Conservation (phyloP, 768 basidiomycete species). For the Cubamyces sp. region DNA sequence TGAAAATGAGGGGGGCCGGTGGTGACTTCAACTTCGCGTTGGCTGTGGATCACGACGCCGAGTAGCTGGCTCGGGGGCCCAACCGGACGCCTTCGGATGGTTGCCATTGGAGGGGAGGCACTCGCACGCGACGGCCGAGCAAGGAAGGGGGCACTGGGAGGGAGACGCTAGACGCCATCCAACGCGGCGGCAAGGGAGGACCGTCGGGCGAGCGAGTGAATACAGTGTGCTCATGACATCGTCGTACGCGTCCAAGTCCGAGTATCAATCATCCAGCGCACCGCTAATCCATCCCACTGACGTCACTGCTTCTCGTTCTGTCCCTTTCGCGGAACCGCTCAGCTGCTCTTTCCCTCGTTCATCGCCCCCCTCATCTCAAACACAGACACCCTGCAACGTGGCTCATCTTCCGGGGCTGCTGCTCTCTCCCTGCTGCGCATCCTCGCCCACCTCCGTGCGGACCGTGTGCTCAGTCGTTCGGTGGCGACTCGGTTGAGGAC, state of each 20-base stretch:
- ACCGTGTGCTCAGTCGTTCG: neutral
- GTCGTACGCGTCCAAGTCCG: neutral
- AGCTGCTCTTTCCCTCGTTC: neutral
- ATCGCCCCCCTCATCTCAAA: neutral
- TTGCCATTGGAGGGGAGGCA: neutral
- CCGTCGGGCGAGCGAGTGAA: constrained; percentile 1
- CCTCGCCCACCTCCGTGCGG: neutral
- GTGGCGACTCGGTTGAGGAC: neutral
- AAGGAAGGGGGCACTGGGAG: neutral
- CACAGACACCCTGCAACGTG: constrained; percentile 17
- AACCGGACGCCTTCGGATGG: neutral
- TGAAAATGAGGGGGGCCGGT: constrained; percentile 16
- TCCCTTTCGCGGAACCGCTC: neutral
- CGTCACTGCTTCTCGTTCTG: constrained; percentile 11
- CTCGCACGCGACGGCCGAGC: neutral
- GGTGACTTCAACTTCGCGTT: constrained; percentile 3
- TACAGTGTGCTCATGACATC: constrained; percentile 5
- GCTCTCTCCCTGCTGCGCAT: neutral
- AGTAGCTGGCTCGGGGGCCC: constrained; percentile 5
- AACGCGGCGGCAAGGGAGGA: neutral
- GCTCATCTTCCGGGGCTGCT: constrained; percentile 7
- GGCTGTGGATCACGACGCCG: constrained; percentile 17
- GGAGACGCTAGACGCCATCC: neutral
- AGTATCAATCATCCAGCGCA: constrained; percentile 8
- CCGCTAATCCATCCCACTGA: constrained; percentile 16